Evolutionary conservation across 2,329 filamentous ascomycete species (phyloP).

Genomic region (Cercospora sp.): DNA sequence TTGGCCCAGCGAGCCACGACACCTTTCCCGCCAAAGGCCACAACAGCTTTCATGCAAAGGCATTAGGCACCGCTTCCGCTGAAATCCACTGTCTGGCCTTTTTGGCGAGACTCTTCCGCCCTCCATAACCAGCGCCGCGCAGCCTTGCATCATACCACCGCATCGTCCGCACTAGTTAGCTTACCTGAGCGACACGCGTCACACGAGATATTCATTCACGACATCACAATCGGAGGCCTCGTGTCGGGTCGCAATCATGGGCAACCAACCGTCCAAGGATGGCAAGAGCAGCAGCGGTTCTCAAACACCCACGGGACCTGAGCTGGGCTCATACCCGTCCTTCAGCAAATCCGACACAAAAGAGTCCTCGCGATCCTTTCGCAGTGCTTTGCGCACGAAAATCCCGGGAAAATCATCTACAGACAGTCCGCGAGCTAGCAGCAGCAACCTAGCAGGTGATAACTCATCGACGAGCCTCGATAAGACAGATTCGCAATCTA

Average conservation of each 20-base stretch:
- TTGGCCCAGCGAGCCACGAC: constrained; percentile 12
- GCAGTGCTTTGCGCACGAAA: constrained; percentile 79
- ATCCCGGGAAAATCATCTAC: constrained; percentile 68
- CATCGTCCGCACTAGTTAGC: neutral
- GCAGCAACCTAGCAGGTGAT: constrained; percentile 59
- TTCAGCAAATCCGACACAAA: constrained; percentile 91
- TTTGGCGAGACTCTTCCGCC: constrained; percentile 48
- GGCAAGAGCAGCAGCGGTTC: constrained; percentile 48
- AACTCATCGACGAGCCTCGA: constrained; percentile 53
- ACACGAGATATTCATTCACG: neutral
- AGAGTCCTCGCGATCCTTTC: constrained; percentile 84
- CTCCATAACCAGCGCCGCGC: constrained; percentile 42
- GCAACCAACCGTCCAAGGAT: constrained; percentile 66
- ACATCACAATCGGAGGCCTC: neutral
- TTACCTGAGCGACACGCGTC: neutral
- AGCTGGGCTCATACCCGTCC: constrained; percentile 82
- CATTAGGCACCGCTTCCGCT: constrained; percentile 38
- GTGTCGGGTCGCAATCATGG: constrained; percentile 55
- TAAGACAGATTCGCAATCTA: constrained; percentile 71
- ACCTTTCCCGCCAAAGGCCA: constrained; percentile 19
- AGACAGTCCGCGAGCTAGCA: constrained; percentile 80
- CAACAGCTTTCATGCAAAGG: constrained; percentile 32
- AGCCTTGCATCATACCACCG: neutral
- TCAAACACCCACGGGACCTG: constrained; percentile 54
- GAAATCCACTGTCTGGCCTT: constrained; percentile 49